Evolutionary conservation across 257 asterid genomes (phyloP), one percentile per base, ranked within the genome.

Genomic region (Solanum raphanifolium): DNA sequence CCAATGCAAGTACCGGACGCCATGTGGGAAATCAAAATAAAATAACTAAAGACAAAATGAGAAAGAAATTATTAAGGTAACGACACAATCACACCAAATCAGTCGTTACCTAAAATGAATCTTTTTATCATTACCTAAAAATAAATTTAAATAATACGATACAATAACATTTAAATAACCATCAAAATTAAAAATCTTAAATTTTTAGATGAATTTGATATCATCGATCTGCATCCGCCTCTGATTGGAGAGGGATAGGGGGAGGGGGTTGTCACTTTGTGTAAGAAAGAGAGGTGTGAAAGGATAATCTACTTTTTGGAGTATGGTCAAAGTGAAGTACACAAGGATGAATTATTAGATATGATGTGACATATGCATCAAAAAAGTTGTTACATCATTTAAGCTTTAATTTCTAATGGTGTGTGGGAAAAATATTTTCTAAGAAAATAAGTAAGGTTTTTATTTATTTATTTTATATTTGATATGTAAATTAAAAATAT

Each of bases 1-100:
- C 0, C 3, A 46, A 52, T 52, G 21, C 3, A 0, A 1, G 0
- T 16, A 52, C 62, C 23, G 0, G 0, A 52, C 0, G 5, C 0
- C 21, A 16, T 0, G 23, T 52, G 9, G 7, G 0, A 13, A 46
- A 46, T 46, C 7, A 46, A 48, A 48, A 15, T 13, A 13, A 0
- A 35, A 35, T 35, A 35, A 35, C 0, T 35, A 35, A 35, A 5
- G 65, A 3, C 11, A 55, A 55, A 18, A 0, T 55, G 65, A 55
- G n/a, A 0, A 55, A 55, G 4, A 55, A 7, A 1, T 6, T 55
- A 6, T 6, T 55, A 7, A 55, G 2, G 0, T 55, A 15, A 48
- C 9, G 3, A 15, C 0, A 0, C 9, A 7, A 7, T 18, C 1
- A 55, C 4, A 18, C 1, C 11, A 7, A 0, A 55, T 55, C 10